Evolutionary conservation across 192 early-diverging fungal genomes (phyloP).

Genomic region (Coemansia sp.): DNA sequence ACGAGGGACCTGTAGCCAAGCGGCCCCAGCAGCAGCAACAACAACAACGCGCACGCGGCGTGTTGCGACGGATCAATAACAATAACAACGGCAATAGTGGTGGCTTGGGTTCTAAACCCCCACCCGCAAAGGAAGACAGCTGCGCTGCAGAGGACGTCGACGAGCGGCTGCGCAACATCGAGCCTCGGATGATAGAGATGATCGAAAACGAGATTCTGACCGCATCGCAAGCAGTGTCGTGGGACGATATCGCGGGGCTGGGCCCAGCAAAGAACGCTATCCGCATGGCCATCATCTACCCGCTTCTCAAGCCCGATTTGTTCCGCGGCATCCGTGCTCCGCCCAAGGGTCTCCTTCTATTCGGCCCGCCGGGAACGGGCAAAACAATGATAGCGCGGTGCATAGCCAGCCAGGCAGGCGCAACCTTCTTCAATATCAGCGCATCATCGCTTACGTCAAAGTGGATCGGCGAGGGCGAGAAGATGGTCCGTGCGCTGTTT

Average conservation of each 20-base stretch:
- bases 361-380: conserved; percentile 86
- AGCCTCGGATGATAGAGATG: conserved; percentile 84
- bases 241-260: conserved; percentile 87
- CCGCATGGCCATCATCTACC: conserved; percentile 80
- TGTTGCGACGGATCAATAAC: background rate
- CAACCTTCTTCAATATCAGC: conserved; percentile 92
- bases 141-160: conserved; percentile 46
- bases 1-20: conserved; percentile 8
- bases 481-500: conserved; percentile 90
- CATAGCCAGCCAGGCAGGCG: conserved; percentile 83
- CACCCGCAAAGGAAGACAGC: background rate
- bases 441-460: conserved; percentile 91
- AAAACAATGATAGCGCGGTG: conserved; percentile 89
- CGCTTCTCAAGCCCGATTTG: conserved; percentile 78
- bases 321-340: conserved; percentile 84
- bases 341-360: conserved; percentile 81
- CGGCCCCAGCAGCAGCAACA: conserved; percentile 21
- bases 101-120: background rate
- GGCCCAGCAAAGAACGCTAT: conserved; percentile 81
- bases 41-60: background rate
- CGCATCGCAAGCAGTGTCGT: conserved; percentile 59
- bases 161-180: conserved; percentile 81
- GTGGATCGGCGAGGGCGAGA: conserved; percentile 95
- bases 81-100: background rate
- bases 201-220: conserved; percentile 90